Evolutionary conservation across 1,284 basidiomycete genomes (phyloP).

Genomic region (Ceraceosorus guamensis): DNA sequence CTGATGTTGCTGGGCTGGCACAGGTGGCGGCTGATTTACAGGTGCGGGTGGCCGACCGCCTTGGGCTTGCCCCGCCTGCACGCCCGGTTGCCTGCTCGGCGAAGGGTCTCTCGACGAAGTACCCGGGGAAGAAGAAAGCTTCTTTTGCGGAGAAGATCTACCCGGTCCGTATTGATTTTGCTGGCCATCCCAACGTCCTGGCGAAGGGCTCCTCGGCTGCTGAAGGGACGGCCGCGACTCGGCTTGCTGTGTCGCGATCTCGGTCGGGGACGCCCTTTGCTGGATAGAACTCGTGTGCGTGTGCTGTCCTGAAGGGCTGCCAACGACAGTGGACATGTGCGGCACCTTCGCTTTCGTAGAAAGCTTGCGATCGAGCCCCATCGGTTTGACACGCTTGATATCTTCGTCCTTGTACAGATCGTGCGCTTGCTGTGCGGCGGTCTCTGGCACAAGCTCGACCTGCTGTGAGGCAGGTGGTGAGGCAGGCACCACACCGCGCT

Average conservation of each 20-base stretch:
- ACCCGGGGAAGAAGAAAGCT: too few species aligned
- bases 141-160: constrained; percentile 40
- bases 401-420: constrained; percentile 75
- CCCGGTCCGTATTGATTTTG: constrained; percentile 23
- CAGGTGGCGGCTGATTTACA: not conserved
- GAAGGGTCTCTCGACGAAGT: constrained; percentile 3
- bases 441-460: not conserved
- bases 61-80: too few species aligned
- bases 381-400: constrained; percentile 84
- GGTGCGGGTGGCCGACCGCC: constrained; percentile 1
- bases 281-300: constrained; percentile 27
- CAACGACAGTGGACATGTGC: constrained; percentile 88
- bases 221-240: too few species aligned
- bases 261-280: constrained; percentile 20
- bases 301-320: constrained; percentile 68
- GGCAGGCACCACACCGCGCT: constrained; percentile 78
- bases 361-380: constrained; percentile 78
- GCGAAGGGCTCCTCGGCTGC: not conserved
- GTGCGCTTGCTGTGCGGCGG: constrained; percentile 17
- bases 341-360: constrained; percentile 85
- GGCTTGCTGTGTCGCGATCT: constrained; percentile 17
- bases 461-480: constrained; percentile 53
- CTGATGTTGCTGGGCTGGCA: constrained; percentile 49
- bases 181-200: constrained; percentile 3
- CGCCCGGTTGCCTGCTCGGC: constrained; percentile 7